phyloP scores from a whole-genome alignment of 805 yeast species.

The Kodamaea sagamina region DNA sequence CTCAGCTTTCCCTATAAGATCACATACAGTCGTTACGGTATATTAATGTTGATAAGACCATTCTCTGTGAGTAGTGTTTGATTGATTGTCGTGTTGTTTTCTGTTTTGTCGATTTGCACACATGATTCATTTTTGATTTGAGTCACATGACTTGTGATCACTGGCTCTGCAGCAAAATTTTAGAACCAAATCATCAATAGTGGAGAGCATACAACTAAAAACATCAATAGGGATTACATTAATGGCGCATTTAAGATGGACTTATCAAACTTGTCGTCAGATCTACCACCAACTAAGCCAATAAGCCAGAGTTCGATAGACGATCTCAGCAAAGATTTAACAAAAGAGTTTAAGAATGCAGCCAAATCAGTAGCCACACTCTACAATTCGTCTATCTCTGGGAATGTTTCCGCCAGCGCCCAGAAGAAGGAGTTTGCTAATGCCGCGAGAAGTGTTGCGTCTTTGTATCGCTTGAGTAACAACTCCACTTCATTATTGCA shows the following conservation, averaged over 20 bases:
- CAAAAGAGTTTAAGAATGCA: constrained; percentile 66
- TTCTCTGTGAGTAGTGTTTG: constrained; percentile 17
- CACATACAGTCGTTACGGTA: constrained; percentile 64
- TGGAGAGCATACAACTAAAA: neutral
- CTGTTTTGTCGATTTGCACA: constrained; percentile 5
- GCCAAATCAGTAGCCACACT: constrained; percentile 68
- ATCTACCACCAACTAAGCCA: constrained; percentile 55
- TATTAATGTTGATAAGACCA: constrained; percentile 69
- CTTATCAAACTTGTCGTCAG: constrained; percentile 57
- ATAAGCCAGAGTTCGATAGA: constrained; percentile 48
- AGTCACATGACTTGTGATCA: too few relatives aligned
- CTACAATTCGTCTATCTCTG: constrained; percentile 30
- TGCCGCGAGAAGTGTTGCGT: constrained; percentile 46
- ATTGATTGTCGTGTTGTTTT: constrained; percentile 7
- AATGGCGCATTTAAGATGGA: constrained; percentile 45
- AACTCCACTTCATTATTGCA: constrained; percentile 49
- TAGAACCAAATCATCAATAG: neutral
- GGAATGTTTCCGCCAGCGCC: constrained; percentile 12
- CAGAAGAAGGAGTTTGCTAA: constrained; percentile 37
- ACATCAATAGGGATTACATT: too few relatives aligned
- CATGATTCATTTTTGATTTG: neutral
- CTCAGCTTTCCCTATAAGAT: too few relatives aligned
- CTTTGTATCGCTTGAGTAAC: constrained; percentile 62
- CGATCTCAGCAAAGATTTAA: constrained; percentile 53
- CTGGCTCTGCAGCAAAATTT: constrained; percentile 2